Evolutionary conservation across 2,329 filamentous ascomycete genomes (phyloP), one percentile per base, ranked within the genome.

Genomic region (Coniella vitis): DNA sequence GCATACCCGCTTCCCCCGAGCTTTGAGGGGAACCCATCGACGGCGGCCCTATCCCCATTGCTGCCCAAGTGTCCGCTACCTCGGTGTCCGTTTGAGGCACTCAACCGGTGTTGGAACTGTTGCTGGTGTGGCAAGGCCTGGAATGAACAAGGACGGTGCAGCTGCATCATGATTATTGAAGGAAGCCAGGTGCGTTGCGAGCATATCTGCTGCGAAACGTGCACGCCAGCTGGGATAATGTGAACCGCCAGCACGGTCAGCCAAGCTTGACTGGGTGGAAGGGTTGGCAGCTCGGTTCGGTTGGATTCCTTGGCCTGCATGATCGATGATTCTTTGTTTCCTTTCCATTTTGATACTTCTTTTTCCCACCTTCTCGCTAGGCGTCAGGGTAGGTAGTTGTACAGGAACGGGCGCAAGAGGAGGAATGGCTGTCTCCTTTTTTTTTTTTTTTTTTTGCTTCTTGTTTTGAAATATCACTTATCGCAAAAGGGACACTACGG

Each of bases 101-200:
- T 70, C 50, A 69, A 72, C 49, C 66, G 74, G 29, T 68, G 61
- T 54, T 78, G 75, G 75, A 74, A 75, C 60, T 78, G 74, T 61
- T 78, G 74, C 60, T 77, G 73, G 73, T 78, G 74, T 50, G 74
- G 74, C 22, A 76, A 76, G 56, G 64, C 65, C n/a, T 70, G 70
- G 66, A 78, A 78, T 56, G 65, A 66, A 38, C 62, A 63, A 21
- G 74, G 73, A 4, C 68, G 73, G 21, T 78, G 74, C 61, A 68
- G 68, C 54, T 75, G 72, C 58, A 63, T 75, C 59, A 76, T 77
- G 74, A 69, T 76, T 47, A 67, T 72, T 41, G 71, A 75, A 37
- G 70, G 73, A 16, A 69, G 67, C 48, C 61, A 69, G 54, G 72
- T 73, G 49, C 69, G 66, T 47, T 78, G 75, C 56, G 73, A 75